Evolutionary conservation across 208 protist species (phyloP).

Genomic region (Acanthamoeba divionensis): DNA sequence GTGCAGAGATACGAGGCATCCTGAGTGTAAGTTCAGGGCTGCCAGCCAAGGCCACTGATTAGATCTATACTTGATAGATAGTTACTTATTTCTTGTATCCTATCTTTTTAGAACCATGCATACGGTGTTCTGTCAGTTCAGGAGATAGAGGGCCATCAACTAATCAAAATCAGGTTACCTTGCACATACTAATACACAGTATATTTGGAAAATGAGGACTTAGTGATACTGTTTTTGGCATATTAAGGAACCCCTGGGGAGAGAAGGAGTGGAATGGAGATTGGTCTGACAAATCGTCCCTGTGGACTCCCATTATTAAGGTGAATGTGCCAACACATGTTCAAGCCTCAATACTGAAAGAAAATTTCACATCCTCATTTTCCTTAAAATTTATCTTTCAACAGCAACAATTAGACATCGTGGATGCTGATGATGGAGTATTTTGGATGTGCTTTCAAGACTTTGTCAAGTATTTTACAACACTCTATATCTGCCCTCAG

Average conservation of each 20-base stretch:
- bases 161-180: too few relatives aligned
- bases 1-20: too few relatives aligned
- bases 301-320: slow-evolving; percentile 47
- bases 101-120: neutral
- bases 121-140: neutral
- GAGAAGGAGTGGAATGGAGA: slow-evolving; percentile 52
- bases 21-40: neutral
- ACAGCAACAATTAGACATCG: slow-evolving; percentile 16
- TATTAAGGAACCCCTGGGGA: slow-evolving; percentile 45
- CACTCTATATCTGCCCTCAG: slow-evolving; percentile 18
- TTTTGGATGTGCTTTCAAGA: slow-evolving; percentile 55
- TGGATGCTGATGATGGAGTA: slow-evolving; percentile 40
- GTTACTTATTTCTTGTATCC: neutral
- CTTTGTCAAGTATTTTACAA: slow-evolving; percentile 32
- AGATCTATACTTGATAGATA: neutral
- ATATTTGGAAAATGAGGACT: too few relatives aligned
- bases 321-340: neutral
- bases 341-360: too few relatives aligned
- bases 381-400: neutral
- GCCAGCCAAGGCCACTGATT: neutral
- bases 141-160: too few relatives aligned
- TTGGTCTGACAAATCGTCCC: slow-evolving; percentile 44
- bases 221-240: too few relatives aligned
- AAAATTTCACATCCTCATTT: too few relatives aligned
- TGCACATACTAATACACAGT: too few relatives aligned